Evolutionary conservation across 129 eudicot species (phyloP), one percentile per base, ranked within the genome.

Genomic region (Tagetes erecta): DNA sequence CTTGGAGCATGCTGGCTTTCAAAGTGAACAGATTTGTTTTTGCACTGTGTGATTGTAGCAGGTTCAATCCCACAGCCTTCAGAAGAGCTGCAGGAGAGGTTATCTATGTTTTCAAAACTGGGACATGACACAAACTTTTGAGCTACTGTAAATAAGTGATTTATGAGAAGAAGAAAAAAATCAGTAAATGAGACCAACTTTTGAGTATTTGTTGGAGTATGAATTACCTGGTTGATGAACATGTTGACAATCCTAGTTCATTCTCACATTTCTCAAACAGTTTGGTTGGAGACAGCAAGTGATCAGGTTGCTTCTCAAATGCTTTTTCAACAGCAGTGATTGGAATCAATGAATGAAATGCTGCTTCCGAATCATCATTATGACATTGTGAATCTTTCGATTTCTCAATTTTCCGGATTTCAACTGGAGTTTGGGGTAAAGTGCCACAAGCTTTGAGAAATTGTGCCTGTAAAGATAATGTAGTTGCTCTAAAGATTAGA

Each of bases 381-480:
- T 6, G 60, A 11, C 78, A 12, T 56, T 72, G 78, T 58, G 77
- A 50, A 71, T 77, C 81, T 51, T 52, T 84, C 31, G 72, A 67
- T 67, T 64, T 71, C 63, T 34, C 30, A 36, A 81, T 53, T 20
- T 81, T 85, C 41, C 88, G 88, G 73, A 92, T 80, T 79, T 89
- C 96, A 42, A 70, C 76, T 38, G 98, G 98, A 71, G 96, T 92
- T 72, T 87, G 82, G 6, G 84, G 85, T 80, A 89, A 49, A 66
- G 98, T 92, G 53, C 95, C 95, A 68, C 94, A 87, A 68, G 92
- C 90, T 83, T 89, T 89, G 27, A 89, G 90, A 57, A 89, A 89
- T 70, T 70, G 82, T 5, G 92, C 97, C 97, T 91, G 88, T 50
- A 11, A 50, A 51, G 55, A 64, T 20, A 42, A 42, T 42, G 8